Base-by-base conservation (phyloP, 768 basidiomycete species). In the Leccinellum luteum region DNA sequence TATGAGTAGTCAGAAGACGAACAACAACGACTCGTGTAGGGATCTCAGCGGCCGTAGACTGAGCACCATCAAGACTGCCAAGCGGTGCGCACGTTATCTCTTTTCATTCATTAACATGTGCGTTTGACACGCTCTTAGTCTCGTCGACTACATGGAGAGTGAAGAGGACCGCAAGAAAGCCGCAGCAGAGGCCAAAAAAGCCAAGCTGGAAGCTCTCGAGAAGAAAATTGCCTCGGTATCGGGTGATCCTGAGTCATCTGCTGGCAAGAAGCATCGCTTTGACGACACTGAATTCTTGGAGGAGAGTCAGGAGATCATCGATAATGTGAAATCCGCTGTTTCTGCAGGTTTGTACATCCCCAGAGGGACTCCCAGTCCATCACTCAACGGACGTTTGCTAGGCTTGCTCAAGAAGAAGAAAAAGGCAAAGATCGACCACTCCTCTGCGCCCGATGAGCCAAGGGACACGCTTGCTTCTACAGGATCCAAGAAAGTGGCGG, bases 1-100 rank as follows among this genome's bases (percentile, higher is more conserved):
- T 31, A 99, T 99, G 97, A 92, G 90, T 68, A 90, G 88, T 64
- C 92, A 94, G 77, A 94, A 94, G 79, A 94, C 93, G 23, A 94
- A 81, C 73, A 95, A 94, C 72, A 94, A 94, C 60, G 95, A 98
- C 70, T 92, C 91, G 8, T 97, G 94, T 71, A 78, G 97, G 49
- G 97, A 98, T 69, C 79, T 99, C 35, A 94, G 82, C 57, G 96
- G 96, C 2, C 77, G 96, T 51, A 79, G 94, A 60, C 77, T 99
- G 27, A 92, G 91, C 66, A 97, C 96, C 0, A 85, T 99, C 68
- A 97, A 98, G 74, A 94, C 98, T 65, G 97, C 96, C 1, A 92
- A 97, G 73, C 89, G 87, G 94, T 94, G 64, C 50, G 84, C 76
- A 21, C 3, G n/a, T 6, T 14, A 51, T 50, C 8, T 43, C 15